Percentiles rank a stretch among this genome's conserved stretches.
Evolutionary conservation across 805 yeast species (phyloP).

Genomic region (Pichia exigua): DNA sequence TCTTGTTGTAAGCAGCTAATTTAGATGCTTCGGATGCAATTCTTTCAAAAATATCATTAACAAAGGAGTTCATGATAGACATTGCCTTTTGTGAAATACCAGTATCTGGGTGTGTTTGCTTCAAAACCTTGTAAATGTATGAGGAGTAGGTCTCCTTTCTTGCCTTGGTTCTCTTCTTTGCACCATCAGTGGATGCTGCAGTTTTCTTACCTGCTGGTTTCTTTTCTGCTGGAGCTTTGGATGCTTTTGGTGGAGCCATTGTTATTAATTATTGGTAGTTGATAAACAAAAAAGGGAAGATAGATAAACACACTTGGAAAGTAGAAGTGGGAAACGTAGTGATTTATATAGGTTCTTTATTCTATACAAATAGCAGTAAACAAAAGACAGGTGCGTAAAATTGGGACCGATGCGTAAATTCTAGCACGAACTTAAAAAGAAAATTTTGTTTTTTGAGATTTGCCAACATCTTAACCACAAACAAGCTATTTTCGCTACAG

Average conservation of each 20-base stretch:
- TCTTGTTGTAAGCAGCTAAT: slow-evolving; percentile 97
- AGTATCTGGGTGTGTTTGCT: slow-evolving; percentile 98
- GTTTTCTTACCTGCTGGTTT: slow-evolving; percentile 90
- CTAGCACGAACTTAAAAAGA: not conserved
- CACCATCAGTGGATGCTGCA: slow-evolving; percentile 56
- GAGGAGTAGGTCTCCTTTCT: slow-evolving; percentile 98
- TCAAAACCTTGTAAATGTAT: slow-evolving; percentile 95
- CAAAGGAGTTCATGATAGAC: slow-evolving; percentile 98
- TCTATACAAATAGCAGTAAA: not conserved
- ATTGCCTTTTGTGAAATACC: slow-evolving; percentile 98
- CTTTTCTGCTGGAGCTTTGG: slow-evolving; percentile 96
- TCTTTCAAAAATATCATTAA: slow-evolving; percentile 96
- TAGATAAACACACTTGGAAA: too few relatives aligned
- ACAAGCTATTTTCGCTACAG: not conserved
- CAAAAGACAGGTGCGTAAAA: not conserved
- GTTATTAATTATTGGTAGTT: slow-evolving; percentile 16
- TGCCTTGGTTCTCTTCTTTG: slow-evolving; percentile 85
- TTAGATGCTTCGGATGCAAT: slow-evolving; percentile 96
- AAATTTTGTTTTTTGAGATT: not conserved
- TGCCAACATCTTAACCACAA: not conserved
- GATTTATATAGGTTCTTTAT: not conserved
- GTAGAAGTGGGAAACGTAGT: not conserved
- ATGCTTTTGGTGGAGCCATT: slow-evolving; percentile 75
- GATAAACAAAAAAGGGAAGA: not conserved
- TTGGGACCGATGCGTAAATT: not conserved